Conservation (phyloP, 2,329 filamentous ascomycete species). For the Cytospora leucostoma region DNA sequence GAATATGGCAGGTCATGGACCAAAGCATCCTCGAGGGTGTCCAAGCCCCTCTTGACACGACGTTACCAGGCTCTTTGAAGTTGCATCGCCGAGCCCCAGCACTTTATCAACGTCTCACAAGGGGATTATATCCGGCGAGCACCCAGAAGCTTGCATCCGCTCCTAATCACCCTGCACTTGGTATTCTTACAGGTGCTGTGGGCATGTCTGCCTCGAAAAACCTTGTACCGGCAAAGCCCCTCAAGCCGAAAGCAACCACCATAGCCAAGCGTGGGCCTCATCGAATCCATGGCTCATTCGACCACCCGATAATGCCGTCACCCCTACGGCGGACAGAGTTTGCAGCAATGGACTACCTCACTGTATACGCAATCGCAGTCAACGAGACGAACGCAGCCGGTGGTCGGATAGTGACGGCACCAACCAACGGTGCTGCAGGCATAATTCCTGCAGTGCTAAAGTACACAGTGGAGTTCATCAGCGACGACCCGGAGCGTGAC, state of each 20-base stretch:
- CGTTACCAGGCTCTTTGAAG: slow-evolving; percentile 50
- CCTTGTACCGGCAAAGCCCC: slow-evolving; percentile 44
- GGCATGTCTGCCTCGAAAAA: slow-evolving; percentile 26
- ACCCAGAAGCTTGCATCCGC: slow-evolving; percentile 18
- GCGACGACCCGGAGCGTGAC: slow-evolving; percentile 52
- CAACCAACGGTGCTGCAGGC: slow-evolving; percentile 53
- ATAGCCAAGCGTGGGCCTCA: slow-evolving; percentile 39
- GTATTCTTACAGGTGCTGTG: slow-evolving; percentile 8
- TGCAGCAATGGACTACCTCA: slow-evolving; percentile 53
- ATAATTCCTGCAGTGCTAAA: slow-evolving; percentile 55
- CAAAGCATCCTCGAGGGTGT: slow-evolving; percentile 52
- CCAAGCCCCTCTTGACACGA: slow-evolving; percentile 45
- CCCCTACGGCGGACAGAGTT: slow-evolving; percentile 49
- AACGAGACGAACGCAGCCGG: slow-evolving; percentile 56
- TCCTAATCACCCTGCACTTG: slow-evolving; percentile 3
- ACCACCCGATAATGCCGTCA: slow-evolving; percentile 49
- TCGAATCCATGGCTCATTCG: slow-evolving; percentile 47
- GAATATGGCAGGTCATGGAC: slow-evolving; percentile 56
- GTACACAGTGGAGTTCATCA: slow-evolving; percentile 52
- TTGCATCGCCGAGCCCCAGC: slow-evolving; percentile 49
- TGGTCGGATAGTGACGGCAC: slow-evolving; percentile 53
- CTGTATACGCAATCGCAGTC: slow-evolving; percentile 53
- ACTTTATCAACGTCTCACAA: slow-evolving; percentile 47
- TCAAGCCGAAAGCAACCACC: slow-evolving; percentile 45
- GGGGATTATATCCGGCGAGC: slow-evolving; percentile 47